phyloP scores from a whole-genome alignment of 345 rosid species.

The Orychophragmus violaceus region DNA sequence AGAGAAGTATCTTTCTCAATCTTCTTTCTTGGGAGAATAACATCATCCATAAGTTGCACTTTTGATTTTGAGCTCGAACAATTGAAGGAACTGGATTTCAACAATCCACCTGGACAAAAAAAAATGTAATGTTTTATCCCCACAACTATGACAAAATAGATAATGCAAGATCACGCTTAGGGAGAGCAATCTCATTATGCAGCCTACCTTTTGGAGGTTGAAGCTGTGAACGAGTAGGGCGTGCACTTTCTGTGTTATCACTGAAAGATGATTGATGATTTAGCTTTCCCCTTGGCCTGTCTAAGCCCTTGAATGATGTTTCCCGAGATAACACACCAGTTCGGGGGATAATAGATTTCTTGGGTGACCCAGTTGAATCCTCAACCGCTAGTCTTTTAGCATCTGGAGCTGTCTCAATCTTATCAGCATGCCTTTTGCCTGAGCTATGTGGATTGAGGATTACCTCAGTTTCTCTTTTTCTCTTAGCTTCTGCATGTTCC shows the following conservation, averaged over 20 bases:
- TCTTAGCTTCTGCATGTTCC: constrained; percentile 51
- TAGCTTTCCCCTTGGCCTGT: constrained; percentile 55
- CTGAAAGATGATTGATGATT: constrained; percentile 39
- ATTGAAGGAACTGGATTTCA: constrained; percentile 77
- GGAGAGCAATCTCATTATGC: constrained; percentile 2
- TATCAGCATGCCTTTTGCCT: constrained; percentile 57
- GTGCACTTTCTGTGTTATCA: constrained; percentile 42
- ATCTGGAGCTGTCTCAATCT: constrained; percentile 39
- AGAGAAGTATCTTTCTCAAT: constrained; percentile 38
- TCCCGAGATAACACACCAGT: constrained; percentile 44
- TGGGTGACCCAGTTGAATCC: constrained; percentile 53
- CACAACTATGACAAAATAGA: background rate
- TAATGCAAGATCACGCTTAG: background rate
- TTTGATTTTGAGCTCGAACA: constrained; percentile 49
- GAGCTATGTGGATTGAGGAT: constrained; percentile 31
- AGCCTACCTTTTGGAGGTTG: constrained; percentile 57
- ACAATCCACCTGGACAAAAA: constrained; percentile 50
- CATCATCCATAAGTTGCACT: constrained; percentile 63
- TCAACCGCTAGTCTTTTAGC: constrained; percentile 61
- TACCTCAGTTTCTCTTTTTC: constrained; percentile 36
- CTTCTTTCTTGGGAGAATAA: constrained; percentile 51
- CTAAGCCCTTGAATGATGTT: constrained; percentile 50
- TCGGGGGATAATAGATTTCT: constrained; percentile 47
- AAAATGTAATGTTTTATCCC: background rate
- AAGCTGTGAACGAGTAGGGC: constrained; percentile 44